phyloP scores from a whole-genome alignment of 2,329 filamentous ascomycete genomes.

The Fusarium sp. region DNA sequence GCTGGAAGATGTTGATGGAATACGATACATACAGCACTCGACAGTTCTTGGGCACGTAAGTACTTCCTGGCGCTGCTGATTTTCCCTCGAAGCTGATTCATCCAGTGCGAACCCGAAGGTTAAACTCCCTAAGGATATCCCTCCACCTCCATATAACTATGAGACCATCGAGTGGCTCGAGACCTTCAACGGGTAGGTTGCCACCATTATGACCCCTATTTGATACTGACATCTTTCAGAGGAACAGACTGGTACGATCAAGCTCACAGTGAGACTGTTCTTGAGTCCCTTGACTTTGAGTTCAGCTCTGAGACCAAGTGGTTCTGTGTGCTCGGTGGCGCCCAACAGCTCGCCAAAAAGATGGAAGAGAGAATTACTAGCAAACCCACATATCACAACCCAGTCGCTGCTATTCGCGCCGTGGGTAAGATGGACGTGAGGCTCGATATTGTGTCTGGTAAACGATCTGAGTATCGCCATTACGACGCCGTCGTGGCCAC shows the following conservation, averaged over 20 bases:
- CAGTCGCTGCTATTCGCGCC: neutral
- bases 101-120: neutral
- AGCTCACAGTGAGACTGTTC: conserved; percentile 5
- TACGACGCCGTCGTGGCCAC: neutral
- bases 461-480: neutral
- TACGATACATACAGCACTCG: conserved; percentile 17
- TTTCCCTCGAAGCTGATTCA: neutral
- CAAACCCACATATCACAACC: neutral
- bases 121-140: neutral
- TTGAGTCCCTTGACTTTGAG: conserved; percentile 13
- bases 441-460: neutral
- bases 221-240: neutral
- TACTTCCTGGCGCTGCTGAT: neutral
- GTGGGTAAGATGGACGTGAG: neutral
- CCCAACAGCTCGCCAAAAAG: conserved; percentile 6
- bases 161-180: conserved; percentile 19
- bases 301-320: neutral
- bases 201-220: rapidly evolving
- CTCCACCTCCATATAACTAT: neutral
- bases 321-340: conserved; percentile 10
- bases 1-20: conserved; percentile 8
- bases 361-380: neutral
- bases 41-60: conserved; percentile 2
- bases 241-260: conserved; percentile 20
- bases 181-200: neutral